Conservation (phyloP, 2,329 filamentous ascomycete genomes). For the Fusarium xyrophilum region DNA sequence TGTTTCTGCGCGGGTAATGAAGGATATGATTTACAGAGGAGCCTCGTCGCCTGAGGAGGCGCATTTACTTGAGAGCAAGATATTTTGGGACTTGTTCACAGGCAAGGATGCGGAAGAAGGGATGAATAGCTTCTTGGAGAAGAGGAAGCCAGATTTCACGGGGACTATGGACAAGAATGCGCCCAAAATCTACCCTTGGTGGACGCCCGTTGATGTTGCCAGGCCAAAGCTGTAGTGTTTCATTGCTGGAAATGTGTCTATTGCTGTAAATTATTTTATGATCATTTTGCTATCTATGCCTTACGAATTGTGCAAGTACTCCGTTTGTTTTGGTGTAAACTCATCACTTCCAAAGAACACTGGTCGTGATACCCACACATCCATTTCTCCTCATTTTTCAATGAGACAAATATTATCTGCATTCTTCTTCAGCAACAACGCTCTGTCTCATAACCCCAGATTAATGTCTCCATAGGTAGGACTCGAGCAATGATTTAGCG, state of each 20-base stretch:
- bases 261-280: not conserved
- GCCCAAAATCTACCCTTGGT: slow-evolving; percentile 72
- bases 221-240: slow-evolving; percentile 39
- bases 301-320: not conserved
- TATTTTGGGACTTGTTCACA: slow-evolving; percentile 68
- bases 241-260: not conserved
- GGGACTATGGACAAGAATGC: slow-evolving; percentile 66
- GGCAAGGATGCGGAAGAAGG: slow-evolving; percentile 70
- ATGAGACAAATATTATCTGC: not conserved
- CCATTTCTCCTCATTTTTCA: not conserved
- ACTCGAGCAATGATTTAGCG: slow-evolving; percentile 4
- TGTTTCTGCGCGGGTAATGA: slow-evolving; percentile 71
- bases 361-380: not conserved
- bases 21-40: slow-evolving; percentile 72
- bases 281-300: not conserved
- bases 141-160: slow-evolving; percentile 67
- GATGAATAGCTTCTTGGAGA: slow-evolving; percentile 72
- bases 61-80: slow-evolving; percentile 71
- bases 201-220: slow-evolving; percentile 56
- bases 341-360: not conserved
- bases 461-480: slow-evolving; percentile 9
- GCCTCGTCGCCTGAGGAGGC: slow-evolving; percentile 69
- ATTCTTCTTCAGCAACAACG: not conserved
- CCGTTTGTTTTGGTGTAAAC: not conserved
- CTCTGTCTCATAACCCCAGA: slow-evolving; percentile 17